These are phyloP conservation scores for Phalaenopsis hybrid DNA, from an alignment of 116 monocot genomes.

Conservation along the genomic window DNA sequence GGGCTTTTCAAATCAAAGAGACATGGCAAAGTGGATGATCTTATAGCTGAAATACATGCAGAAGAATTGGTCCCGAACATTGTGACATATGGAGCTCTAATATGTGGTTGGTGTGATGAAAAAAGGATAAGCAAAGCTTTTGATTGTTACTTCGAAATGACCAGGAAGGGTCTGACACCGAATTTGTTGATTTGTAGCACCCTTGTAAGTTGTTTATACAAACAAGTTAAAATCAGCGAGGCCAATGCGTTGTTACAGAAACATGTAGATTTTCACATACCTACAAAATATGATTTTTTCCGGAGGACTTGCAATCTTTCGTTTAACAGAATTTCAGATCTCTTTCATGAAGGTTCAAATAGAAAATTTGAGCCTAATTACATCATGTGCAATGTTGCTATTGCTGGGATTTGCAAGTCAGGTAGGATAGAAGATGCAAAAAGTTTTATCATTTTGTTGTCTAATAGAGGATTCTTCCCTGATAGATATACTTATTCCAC, in stretches of 20 bases:
- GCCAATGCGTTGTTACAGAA: conserved; percentile 68
- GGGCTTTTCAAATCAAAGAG: conserved; percentile 48
- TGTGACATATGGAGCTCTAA: conserved; percentile 71
- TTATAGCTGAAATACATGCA: conserved; percentile 43
- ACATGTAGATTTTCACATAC: conserved; percentile 38
- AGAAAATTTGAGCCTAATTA: conserved; percentile 40
- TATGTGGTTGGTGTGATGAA: conserved; percentile 82
- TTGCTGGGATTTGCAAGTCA: conserved; percentile 64
- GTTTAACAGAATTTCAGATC: conserved; percentile 15
- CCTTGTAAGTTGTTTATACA: conserved; percentile 61
- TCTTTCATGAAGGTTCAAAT: conserved; percentile 21
- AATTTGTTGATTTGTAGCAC: conserved; percentile 63
- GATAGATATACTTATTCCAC: conserved; percentile 78
- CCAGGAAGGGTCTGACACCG: conserved; percentile 40
- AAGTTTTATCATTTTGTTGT: conserved; percentile 31
- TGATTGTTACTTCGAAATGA: conserved; percentile 58
- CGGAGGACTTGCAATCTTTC: conserved; percentile 5
- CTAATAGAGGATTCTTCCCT: conserved; percentile 45
- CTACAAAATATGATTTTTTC: conserved; percentile 21
- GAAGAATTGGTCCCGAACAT: conserved; percentile 49
- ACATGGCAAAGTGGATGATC: conserved; percentile 31
- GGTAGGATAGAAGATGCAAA: conserved; percentile 60
- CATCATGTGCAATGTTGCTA: conserved; percentile 68
- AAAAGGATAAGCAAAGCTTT: conserved; percentile 56
- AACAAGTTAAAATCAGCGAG: conserved; percentile 57